A percentile compares a stretch with the other conserved stretches of the same genome.
These are phyloP conservation scores for Fraxinus nigra DNA, from an alignment of 305 asterid genomes.

Conservation along the genomic window DNA sequence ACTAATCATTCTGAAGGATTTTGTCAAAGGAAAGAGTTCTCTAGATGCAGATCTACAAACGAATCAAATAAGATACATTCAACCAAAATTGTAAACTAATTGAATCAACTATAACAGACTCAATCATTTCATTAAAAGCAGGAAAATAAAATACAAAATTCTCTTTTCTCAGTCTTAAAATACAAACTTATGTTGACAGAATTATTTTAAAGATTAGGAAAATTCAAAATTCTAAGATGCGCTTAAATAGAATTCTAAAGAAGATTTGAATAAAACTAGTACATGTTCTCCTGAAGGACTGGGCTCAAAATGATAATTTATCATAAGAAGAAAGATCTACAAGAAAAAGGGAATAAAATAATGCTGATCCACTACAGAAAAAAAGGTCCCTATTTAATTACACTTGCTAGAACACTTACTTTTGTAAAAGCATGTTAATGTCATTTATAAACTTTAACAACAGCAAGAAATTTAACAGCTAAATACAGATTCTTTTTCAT, in stretches of 20 bases:
- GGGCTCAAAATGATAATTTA: constrained; percentile 41
- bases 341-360: constrained; percentile 34
- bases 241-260: constrained; percentile 3
- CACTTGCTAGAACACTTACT: constrained; percentile 37
- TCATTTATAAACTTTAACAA: constrained; percentile 23
- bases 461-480: constrained; percentile 22
- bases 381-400: constrained; percentile 24
- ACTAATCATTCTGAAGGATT: background rate
- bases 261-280: constrained; percentile 15
- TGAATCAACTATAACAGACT: background rate
- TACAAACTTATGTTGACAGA: background rate
- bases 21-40: background rate
- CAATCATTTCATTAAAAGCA: background rate
- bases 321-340: constrained; percentile 29
- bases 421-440: constrained; percentile 36
- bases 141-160: background rate
- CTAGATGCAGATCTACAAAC: background rate
- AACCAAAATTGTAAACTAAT: background rate
- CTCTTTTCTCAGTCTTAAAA: background rate
- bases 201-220: background rate
- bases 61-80: background rate
- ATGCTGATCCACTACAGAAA: constrained; percentile 35
- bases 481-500: constrained; percentile 15
- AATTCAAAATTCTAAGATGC: background rate
- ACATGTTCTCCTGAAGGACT: constrained; percentile 20